Conservation (phyloP, 371 early-diverging fungal species). For the Nosema muscidifuracis region DNA sequence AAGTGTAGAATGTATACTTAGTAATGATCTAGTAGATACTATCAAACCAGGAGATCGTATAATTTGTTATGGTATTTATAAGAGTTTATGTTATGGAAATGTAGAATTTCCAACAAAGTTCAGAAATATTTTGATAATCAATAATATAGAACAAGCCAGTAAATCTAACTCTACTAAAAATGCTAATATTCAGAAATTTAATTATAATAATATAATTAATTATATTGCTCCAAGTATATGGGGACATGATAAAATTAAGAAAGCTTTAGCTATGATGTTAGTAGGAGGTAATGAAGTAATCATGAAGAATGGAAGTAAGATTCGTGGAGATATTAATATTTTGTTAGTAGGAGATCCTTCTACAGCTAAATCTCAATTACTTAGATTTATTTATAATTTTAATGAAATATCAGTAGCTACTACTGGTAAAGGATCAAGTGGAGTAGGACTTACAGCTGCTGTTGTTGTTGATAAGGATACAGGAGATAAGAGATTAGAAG, state of each 20-base stretch:
- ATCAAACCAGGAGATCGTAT: constrained; percentile 98
- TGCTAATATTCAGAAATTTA: constrained; percentile 51
- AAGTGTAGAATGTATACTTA: constrained; percentile 84
- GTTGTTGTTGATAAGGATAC: constrained; percentile 77
- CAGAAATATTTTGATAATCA: constrained; percentile 80
- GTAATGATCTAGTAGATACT: constrained; percentile 87
- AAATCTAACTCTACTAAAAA: background rate
- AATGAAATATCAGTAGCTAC: constrained; percentile 83
- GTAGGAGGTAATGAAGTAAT: constrained; percentile 90
- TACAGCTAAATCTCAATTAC: constrained; percentile 86
- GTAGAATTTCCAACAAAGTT: constrained; percentile 46
- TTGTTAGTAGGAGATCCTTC: constrained; percentile 90
- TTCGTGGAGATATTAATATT: constrained; percentile 90
- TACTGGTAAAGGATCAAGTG: constrained; percentile 88
- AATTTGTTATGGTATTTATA: constrained; percentile 83
- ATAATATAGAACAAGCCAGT: constrained; percentile 70
- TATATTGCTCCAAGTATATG: constrained; percentile 90
- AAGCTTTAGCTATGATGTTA: constrained; percentile 79
- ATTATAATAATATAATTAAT: constrained; percentile 70
- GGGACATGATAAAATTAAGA: constrained; percentile 89
- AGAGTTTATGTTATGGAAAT: constrained; percentile 68
- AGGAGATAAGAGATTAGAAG: constrained; percentile 80
- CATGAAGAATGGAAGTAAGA: constrained; percentile 79
- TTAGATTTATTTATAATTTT: constrained; percentile 75
- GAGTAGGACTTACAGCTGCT: constrained; percentile 90